A percentile compares a stretch with the other conserved stretches of the same genome.
Conservation (phyloP, 2,329 filamentous ascomycete genomes). For the Thermoascus crustaceus region DNA sequence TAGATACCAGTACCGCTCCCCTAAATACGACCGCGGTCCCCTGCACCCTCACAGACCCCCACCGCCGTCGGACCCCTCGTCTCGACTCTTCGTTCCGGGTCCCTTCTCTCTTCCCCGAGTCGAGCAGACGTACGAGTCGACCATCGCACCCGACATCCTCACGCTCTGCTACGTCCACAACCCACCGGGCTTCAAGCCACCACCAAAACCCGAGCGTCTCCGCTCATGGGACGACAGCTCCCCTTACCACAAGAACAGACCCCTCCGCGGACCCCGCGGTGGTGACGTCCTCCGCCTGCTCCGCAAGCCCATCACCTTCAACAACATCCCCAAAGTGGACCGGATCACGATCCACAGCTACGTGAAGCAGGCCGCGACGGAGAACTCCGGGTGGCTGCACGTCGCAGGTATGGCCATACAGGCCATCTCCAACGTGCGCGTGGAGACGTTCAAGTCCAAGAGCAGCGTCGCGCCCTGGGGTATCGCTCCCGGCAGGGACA, state of each 20-base stretch:
- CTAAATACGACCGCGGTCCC: slow-evolving; percentile 89
- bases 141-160: slow-evolving; percentile 78
- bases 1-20: slow-evolving; percentile 91
- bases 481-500: slow-evolving; percentile 60
- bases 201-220: slow-evolving; percentile 56
- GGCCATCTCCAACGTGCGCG: slow-evolving; percentile 71
- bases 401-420: slow-evolving; percentile 78
- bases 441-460: slow-evolving; percentile 61
- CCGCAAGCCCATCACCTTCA: slow-evolving; percentile 59
- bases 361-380: slow-evolving; percentile 58
- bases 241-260: slow-evolving; percentile 89
- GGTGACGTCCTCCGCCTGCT: slow-evolving; percentile 49
- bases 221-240: slow-evolving; percentile 82
- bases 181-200: slow-evolving; percentile 63
- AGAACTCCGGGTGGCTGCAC: slow-evolving; percentile 67
- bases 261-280: slow-evolving; percentile 75
- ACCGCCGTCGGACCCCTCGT: slow-evolving; percentile 74
- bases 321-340: slow-evolving; percentile 74
- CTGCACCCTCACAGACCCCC: slow-evolving; percentile 89
- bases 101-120: slow-evolving; percentile 84
- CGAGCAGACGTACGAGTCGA: slow-evolving; percentile 82
- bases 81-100: slow-evolving; percentile 79
- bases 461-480: slow-evolving; percentile 67
- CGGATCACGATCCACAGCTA: slow-evolving; percentile 73
- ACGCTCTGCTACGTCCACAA: slow-evolving; percentile 80